Evolutionary conservation across 192 early-diverging fungal genomes (phyloP).

Genomic region (Linderina pennispora): DNA sequence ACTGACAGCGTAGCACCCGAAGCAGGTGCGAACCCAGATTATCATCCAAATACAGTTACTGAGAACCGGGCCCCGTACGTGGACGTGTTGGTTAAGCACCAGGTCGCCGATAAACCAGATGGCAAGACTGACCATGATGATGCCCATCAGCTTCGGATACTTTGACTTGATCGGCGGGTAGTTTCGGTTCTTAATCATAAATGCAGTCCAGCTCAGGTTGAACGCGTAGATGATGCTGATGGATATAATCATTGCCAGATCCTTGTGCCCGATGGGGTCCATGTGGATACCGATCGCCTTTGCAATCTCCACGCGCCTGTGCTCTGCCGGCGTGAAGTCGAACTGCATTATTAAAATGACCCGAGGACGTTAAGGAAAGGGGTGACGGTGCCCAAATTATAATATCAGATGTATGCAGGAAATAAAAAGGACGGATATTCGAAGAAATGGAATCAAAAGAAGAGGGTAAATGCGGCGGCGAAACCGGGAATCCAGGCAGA

Average conservation of each 20-base stretch:
- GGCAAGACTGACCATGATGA: constrained; percentile 21
- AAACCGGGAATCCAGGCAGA: too few species aligned
- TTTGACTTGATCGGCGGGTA: constrained; percentile 49
- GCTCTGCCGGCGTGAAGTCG: constrained; percentile 15
- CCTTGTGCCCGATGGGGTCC: constrained; percentile 30
- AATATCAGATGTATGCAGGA: too few species aligned
- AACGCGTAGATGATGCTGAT: constrained; percentile 25
- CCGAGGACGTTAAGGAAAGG: not conserved
- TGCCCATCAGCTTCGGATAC: constrained; percentile 41
- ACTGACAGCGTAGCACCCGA: constrained; percentile 29
- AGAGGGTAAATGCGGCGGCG: too few species aligned
- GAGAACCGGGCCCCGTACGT: constrained; percentile 12
- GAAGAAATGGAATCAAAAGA: constrained; percentile 1
- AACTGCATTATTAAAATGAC: constrained; percentile 43
- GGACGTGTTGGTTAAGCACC: constrained; percentile 41
- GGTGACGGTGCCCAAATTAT: too few species aligned
- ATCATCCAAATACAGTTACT: constrained; percentile 40
- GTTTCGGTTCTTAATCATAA: constrained; percentile 37
- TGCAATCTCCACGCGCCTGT: constrained; percentile 17
- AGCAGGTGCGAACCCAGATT: constrained; percentile 37
- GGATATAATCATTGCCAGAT: constrained; percentile 19
- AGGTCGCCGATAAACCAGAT: constrained; percentile 47
- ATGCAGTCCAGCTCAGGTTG: constrained; percentile 20
- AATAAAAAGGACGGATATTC: not conserved
- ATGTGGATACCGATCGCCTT: constrained; percentile 22